Base-by-base conservation (phyloP, 1,284 basidiomycete genomes). In the Gomphus bonarii region DNA sequence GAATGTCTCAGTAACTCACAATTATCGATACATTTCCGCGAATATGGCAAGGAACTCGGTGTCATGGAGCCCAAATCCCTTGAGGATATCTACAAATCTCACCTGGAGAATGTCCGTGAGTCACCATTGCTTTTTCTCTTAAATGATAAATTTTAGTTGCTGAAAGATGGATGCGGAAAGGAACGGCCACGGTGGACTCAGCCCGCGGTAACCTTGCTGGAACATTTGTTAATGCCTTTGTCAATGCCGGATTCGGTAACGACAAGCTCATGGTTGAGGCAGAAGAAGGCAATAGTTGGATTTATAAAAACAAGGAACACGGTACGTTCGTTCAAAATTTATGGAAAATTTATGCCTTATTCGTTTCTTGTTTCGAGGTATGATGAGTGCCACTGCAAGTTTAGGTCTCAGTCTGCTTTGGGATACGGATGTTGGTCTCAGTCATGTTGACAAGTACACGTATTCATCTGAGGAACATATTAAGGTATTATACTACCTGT, bases 251-350 rank as follows among this genome's bases (percentile, higher is more conserved):
- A 0, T 99, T 97, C 67, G 95, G 95, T 18, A 99, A 99, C 69
- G 97, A 99, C 69, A 97, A 97, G 70, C 81, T 99, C 58, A 95
- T 99, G 88, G 94, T 95, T 4, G 87, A 88, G 65, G 95, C 95
- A 0, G 89, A 93, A 58, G 95, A 97, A 67, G 95, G 95, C 22
- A 90, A 86, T 70, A 95, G 91, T 64, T 99, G 95, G 91, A 94
- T 99, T 62, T 99, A 99, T 79, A 98, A 98, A 81, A 98, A 98
- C 76, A 98, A 98, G 74, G 95, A 98, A 58, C 89, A 97, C 61
- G 91, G 90, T 85, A 61, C 33, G 20, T 9, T 11, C 4, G n/a
- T 38, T 28, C 38, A 42, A 14, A 31, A 10, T 2, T 12, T 36
- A 38, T 33, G n/a, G 40, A 36, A 42, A n/a, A 14, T 55, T 12